Base-by-base conservation (phyloP, 345 rosid genomes). In the Lumnitzera racemosa region DNA sequence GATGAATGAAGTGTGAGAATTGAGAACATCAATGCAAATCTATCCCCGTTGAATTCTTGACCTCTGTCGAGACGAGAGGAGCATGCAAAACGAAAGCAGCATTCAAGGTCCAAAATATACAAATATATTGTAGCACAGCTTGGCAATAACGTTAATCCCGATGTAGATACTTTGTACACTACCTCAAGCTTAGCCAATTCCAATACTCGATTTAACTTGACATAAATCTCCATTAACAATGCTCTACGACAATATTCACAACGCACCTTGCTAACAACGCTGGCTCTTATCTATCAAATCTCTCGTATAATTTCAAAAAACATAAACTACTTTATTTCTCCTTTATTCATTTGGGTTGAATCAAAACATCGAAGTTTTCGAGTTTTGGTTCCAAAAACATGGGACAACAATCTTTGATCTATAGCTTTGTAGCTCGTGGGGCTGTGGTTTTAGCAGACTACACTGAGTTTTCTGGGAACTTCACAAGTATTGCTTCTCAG, bases 381-480 rank as follows among this genome's bases (percentile, higher is more conserved):
- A 46, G 50, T 23, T 55, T 46, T 8, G 29, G 46, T 4, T 50
- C 55, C 15, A 49, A 13, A 24, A 2, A 53, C 24, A 82, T 86
- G 92, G 89, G 83, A 59, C 87, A 83, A 57, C 83, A 86, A 49
- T 70, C 79, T 71, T 62, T 86, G 85, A 86, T 86, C 70, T 86
- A 83, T 74, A 74, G 84, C 73, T 82, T 78, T 66, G 86, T 85
- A 51, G 86, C 88, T 41, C 80, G 91, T 56, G 91, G 91, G 8
- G 73, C 84, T 57, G 91, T 85, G 68, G 67, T 82, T 36, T 68
- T 85, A 69, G 84, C 73, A 1, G 86, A 85, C 62, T 79, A 67
- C 69, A 82, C 91, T 10, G 91, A 82, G 62, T 85, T 82, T 61
- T 67, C 81, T 61, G 91, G 91, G 3, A 85, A 85, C 63, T 85